A percentile compares a stretch with the other conserved stretches of the same genome.
Conservation (phyloP, 2,329 filamentous ascomycete species). For the Emergomyces orientalis region DNA sequence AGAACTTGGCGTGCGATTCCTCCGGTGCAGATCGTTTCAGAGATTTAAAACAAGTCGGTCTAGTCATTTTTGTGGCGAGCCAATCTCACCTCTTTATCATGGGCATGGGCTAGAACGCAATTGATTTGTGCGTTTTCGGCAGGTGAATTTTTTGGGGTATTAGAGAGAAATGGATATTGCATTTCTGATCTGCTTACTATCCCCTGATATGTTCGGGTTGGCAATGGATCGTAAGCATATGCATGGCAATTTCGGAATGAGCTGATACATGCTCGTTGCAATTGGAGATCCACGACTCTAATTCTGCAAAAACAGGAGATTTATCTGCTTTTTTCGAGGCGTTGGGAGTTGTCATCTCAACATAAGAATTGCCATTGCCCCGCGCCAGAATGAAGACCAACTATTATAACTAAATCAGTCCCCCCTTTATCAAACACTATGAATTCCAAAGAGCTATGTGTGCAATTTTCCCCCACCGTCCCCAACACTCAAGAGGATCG, state of each 20-base stretch:
- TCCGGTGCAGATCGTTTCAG: background rate
- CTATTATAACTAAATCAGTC: no score
- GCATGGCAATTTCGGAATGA: background rate
- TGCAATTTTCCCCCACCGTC: background rate
- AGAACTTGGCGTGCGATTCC: slow-evolving; percentile 3
- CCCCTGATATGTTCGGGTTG: background rate
- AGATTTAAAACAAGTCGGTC: background rate
- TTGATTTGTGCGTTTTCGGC: background rate
- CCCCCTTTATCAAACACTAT: background rate
- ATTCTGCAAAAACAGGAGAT: background rate
- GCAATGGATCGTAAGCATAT: background rate
- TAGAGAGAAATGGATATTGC: background rate
- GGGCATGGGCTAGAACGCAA: background rate
- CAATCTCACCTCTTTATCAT: background rate
- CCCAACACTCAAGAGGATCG: background rate
- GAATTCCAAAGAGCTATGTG: background rate
- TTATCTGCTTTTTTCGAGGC: background rate
- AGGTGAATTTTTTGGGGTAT: background rate
- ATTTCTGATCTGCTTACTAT: background rate
- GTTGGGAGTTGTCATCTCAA: background rate
- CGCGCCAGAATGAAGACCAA: background rate
- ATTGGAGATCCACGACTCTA: background rate
- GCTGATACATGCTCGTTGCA: background rate
- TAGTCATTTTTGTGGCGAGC: background rate
- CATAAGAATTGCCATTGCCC: background rate